These are phyloP conservation scores for Cyclotella kingstonii DNA, from an alignment of 108 stramenopile species.

Conservation along the genomic window DNA sequence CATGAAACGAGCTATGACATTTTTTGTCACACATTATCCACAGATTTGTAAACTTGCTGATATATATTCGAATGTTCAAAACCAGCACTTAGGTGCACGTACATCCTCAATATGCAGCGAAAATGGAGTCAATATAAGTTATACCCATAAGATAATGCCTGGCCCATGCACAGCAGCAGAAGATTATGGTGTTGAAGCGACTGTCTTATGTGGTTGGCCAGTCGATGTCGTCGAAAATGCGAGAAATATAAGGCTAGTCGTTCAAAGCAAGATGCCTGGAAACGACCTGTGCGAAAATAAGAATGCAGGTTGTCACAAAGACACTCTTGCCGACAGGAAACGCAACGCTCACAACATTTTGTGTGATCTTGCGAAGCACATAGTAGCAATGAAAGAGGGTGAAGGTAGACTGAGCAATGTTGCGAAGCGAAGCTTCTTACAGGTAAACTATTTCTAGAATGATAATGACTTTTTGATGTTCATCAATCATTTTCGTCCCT, in stretches of 20 bases:
- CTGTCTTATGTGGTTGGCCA: slow-evolving; percentile 83
- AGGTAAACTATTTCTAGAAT: slow-evolving; percentile 17
- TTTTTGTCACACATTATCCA: slow-evolving; percentile 90
- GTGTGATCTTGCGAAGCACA: slow-evolving; percentile 40
- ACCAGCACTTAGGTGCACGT: slow-evolving; percentile 70
- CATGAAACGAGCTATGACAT: slow-evolving; percentile 73
- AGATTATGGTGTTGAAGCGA: slow-evolving; percentile 88
- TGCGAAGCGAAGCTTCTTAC: slow-evolving; percentile 41
- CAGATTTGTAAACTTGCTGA: slow-evolving; percentile 66
- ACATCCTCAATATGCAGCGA: slow-evolving; percentile 30
- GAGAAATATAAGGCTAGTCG: slow-evolving; percentile 29
- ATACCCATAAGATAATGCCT: slow-evolving; percentile 73
- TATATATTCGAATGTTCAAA: slow-evolving; percentile 74
- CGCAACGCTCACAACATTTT: slow-evolving; percentile 48
- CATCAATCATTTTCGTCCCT: not conserved
- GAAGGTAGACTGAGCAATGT: slow-evolving; percentile 46
- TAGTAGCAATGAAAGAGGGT: slow-evolving; percentile 46
- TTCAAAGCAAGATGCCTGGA: slow-evolving; percentile 50
- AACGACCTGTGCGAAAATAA: slow-evolving; percentile 33
- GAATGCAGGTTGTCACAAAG: slow-evolving; percentile 1
- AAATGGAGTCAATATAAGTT: slow-evolving; percentile 51
- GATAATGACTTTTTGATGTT: not conserved
- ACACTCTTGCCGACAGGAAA: slow-evolving; percentile 24
- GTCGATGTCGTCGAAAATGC: slow-evolving; percentile 50
- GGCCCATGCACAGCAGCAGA: slow-evolving; percentile 65